Base-by-base conservation (phyloP, 768 basidiomycete species). In the Mycena vulgaris region DNA sequence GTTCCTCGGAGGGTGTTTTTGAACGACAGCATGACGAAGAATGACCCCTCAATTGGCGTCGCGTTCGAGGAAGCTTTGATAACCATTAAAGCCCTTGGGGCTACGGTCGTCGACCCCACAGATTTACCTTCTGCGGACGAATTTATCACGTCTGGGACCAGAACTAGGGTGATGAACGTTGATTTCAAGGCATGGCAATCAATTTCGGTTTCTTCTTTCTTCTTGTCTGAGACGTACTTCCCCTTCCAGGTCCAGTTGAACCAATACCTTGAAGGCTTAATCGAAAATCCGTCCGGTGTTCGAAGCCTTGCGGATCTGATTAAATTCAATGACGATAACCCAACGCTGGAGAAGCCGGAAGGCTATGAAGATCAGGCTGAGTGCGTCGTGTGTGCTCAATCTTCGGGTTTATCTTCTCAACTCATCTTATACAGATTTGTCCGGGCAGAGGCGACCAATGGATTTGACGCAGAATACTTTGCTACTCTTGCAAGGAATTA, bases 91-190 rank as follows among this genome's bases (percentile, higher is more conserved):
- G 69, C 70, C 4, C 78, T 88, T 2, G 87, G 88, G 2, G 87
- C 87, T 0, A 84, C 86, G 1, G 81, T 93, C 5, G 82, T 92
- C 9, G 91, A 93, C 74, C 89, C 90, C 0, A 88, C 89, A 1
- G 89, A 92, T 66, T 78, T 92, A 19, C 86, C 89, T 0, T 87
- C 87, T 30, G 87, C 86, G 3, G 82, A 85, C 0, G 89, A 89
- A 61, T 83, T 89, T 14, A 72, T 83, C 23, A 68, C 72, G 3
- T 86, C 87, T 0, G 84, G 84, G 17, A 89, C 89, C 63, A 90
- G 92, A 75, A 86, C 82, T 0, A 77, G 88, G 19, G 90, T 91
- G 3, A 70, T 89, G n/a, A 73, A 81, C 14, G 79, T 82, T 0
- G 90, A 92, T 70, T 89, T 92, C 80, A 92, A 90, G 84, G 91